Percentiles rank a stretch among this genome's conserved stretches.
phyloP scores from a whole-genome alignment of 2,329 filamentous ascomycete genomes.

The Zasmidium citrigriseum region DNA sequence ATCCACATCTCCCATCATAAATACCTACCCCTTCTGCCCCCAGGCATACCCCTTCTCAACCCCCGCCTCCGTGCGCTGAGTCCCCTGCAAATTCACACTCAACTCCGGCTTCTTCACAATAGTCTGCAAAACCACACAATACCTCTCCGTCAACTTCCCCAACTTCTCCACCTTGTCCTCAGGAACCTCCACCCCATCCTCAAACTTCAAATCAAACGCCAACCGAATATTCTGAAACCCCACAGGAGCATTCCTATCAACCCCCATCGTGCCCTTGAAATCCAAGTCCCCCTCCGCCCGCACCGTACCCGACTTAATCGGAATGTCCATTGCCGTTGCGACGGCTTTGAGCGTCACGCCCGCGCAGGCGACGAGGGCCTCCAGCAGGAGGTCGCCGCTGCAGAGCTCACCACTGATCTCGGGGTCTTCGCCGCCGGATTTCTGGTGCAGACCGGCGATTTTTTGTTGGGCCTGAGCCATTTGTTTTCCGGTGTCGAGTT shows the following conservation, averaged over 20 bases:
- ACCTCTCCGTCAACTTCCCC: conserved; percentile 51
- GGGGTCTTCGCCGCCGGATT: conserved; percentile 47
- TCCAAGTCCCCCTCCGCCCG: conserved; percentile 51
- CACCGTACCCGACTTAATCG: conserved; percentile 45
- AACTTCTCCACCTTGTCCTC: conserved; percentile 48
- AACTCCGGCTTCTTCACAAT: conserved; percentile 40
- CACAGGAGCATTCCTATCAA: conserved; percentile 48
- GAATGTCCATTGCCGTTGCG: conserved; percentile 49
- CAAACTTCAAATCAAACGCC: conserved; percentile 45
- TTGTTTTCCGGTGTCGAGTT: conserved; percentile 45
- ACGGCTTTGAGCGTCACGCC: conserved; percentile 55
- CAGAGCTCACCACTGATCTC: conserved; percentile 51
- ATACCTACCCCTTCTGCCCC: conserved; percentile 30
- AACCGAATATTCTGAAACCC: conserved; percentile 51
- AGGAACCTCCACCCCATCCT: conserved; percentile 38
- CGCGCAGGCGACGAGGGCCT: conserved; percentile 52
- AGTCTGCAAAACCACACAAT: conserved; percentile 50
- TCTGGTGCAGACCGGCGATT: conserved; percentile 50
- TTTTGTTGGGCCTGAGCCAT: conserved; percentile 43
- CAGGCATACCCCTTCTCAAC: conserved; percentile 29
- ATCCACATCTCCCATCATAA: neutral
- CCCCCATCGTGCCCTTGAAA: conserved; percentile 52
- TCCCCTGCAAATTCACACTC: conserved; percentile 35
- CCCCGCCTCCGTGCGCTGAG: conserved; percentile 29
- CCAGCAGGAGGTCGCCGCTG: conserved; percentile 53